These are phyloP conservation scores for Creolimax fragrantissima DNA, from an alignment of 78 protist genomes.

Conservation along the genomic window DNA sequence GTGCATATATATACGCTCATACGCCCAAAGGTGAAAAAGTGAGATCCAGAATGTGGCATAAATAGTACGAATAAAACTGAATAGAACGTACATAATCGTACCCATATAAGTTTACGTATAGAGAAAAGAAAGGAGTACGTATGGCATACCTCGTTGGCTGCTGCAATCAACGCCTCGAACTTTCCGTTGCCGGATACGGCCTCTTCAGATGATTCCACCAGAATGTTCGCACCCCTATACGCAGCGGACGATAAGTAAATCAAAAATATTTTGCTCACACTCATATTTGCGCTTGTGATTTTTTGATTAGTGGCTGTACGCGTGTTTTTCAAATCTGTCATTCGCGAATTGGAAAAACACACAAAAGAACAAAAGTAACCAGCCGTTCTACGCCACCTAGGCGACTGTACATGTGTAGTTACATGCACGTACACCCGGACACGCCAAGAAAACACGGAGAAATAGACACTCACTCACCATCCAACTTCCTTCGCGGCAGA, in stretches of 20 bases:
- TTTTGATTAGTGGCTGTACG: no score
- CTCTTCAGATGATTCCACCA: slow-evolving; percentile 16
- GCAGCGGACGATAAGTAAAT: background rate
- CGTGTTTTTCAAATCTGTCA: no score
- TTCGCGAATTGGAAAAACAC: no score
- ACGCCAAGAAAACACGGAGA: background rate
- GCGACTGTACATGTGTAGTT: background rate
- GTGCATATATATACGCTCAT: background rate
- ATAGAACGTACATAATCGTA: no score
- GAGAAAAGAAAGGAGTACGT: no score
- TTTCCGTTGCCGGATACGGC: background rate
- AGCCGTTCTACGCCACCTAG: no score
- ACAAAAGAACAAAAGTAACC: no score
- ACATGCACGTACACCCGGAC: background rate
- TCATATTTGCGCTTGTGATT: no score
- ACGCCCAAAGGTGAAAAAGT: no score
- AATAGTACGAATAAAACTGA: no score
- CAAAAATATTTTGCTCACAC: background rate
- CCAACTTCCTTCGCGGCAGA: slow-evolving; percentile 21
- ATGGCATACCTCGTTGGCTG: slow-evolving; percentile 23
- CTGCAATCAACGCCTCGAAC: slow-evolving; percentile 20
- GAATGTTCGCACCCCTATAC: slow-evolving; percentile 1
- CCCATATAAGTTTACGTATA: no score
- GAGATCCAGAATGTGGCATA: no score
- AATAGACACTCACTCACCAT: background rate